Base-by-base conservation (phyloP, 2,329 filamentous ascomycete species). In the Cordyceps pruinosa region DNA sequence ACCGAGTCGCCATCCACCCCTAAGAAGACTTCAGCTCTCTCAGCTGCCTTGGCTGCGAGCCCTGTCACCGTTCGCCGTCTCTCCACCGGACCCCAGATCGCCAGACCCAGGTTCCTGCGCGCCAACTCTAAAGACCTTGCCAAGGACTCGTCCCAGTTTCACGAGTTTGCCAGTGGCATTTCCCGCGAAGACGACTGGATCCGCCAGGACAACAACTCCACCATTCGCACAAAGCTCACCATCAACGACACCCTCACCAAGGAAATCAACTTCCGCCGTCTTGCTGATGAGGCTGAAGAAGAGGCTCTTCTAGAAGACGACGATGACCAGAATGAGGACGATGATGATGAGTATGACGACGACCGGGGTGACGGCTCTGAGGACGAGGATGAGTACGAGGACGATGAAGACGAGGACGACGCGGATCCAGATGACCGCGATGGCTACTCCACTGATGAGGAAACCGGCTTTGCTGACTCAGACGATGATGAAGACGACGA, bases 131-230 rank as follows among this genome's bases (percentile, higher is more conserved):
- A 68, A 35, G 81, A 83, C 50, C 66, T 83, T 44, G 72, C 74
- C 37, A 75, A 75, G 41, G 82, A 86, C 61, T 77, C 78, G 26
- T 84, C 75, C 68, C 84, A 75, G 49, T 97, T 97, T 68, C 90
- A 97, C 69, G 93, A 96, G 66, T 97, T 97, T 69, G 93, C 90
- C 44, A 91, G 88, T 68, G 91, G 89, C 50, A 80, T 85, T 58
- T 79, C 87, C 41, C 84, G 90, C 58, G 88, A 94, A 60, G 92
- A 97, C 58, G 92, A 96, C 65, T 99, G 94, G 94, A 89, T 95
- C 30, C 77, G 77, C 17, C 84, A 87, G 57, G 45, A 49, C 17
- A 87, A 89, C 65, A 77, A 82, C 34, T 78, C 81, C 8, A 81
- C 82, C 32, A 77, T 84, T 62, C 79, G 80, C 57, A 80, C 80